These are phyloP conservation scores for Barnettozyma hawaiiensis DNA, from an alignment of 1,139 yeast species.

Conservation along the genomic window DNA sequence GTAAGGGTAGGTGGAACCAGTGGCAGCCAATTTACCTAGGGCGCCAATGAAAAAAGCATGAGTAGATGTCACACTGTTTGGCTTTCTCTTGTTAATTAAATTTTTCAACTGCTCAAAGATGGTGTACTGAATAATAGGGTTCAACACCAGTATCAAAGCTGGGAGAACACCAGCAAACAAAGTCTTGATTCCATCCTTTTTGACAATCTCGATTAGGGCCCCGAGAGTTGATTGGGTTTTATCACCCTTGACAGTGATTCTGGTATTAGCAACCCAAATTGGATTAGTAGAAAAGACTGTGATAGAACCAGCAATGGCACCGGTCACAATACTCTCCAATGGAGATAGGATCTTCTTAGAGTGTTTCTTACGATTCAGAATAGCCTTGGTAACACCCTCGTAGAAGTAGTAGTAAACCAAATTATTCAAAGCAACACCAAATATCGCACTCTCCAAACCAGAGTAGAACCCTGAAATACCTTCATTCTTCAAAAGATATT, in stretches of 20 bases:
- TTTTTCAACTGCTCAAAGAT: constrained; percentile 83
- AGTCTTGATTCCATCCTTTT: constrained; percentile 65
- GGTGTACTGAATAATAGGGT: constrained; percentile 90
- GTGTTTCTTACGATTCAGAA: constrained; percentile 35
- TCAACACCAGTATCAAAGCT: constrained; percentile 76
- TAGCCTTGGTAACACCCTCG: constrained; percentile 58
- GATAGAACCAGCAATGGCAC: constrained; percentile 83
- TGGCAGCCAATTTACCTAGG: constrained; percentile 80
- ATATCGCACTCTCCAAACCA: constrained; percentile 83
- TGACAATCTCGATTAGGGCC: constrained; percentile 55
- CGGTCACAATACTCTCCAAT: constrained; percentile 67
- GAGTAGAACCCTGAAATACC: constrained; percentile 73
- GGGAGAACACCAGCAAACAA: constrained; percentile 84
- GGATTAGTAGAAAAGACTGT: constrained; percentile 89
- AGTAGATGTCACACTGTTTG: constrained; percentile 34
- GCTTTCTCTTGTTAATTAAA: constrained; percentile 48
- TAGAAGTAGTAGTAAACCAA: constrained; percentile 88
- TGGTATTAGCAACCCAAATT: constrained; percentile 90
- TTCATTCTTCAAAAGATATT: constrained; percentile 49
- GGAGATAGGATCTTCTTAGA: constrained; percentile 40
- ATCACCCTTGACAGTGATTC: constrained; percentile 58
- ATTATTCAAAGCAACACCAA: constrained; percentile 82
- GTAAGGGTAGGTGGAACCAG: constrained; percentile 84
- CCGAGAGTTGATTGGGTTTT: constrained; percentile 42
- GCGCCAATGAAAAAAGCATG: constrained; percentile 83